Conservation (phyloP, 768 basidiomycete species). For the Leucocoprinus sp. region DNA sequence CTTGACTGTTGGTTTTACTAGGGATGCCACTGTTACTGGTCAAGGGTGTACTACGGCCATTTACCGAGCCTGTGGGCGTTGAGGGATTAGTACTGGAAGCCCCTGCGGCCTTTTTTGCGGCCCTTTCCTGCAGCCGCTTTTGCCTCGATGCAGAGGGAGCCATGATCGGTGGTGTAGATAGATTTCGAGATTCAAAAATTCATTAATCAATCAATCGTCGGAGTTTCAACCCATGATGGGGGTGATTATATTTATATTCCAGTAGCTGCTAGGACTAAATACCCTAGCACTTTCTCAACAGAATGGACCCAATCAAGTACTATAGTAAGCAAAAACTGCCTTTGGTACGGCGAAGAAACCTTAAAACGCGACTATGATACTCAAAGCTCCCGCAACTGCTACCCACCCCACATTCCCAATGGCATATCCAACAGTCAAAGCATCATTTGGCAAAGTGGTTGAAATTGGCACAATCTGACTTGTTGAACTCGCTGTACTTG, state of each 20-base stretch:
- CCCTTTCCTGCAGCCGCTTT: conserved; percentile 93
- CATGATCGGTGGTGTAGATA: conserved; percentile 32
- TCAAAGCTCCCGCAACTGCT: too few relatives aligned
- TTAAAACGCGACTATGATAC: too few relatives aligned
- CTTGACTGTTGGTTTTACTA: conserved; percentile 72
- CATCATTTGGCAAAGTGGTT: too few relatives aligned
- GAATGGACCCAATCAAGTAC: conserved; percentile 2
- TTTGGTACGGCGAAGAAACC: too few relatives aligned
- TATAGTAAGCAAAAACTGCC: background rate
- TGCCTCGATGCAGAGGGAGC: conserved; percentile 80
- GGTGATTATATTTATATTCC: too few relatives aligned
- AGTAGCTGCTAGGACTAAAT: too few relatives aligned
- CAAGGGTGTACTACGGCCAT: conserved; percentile 68
- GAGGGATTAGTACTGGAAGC: conserved; percentile 12
- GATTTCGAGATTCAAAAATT: conserved; percentile 5
- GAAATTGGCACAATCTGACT: too few relatives aligned
- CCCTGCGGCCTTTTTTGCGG: conserved; percentile 60
- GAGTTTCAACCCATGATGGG: conserved; percentile 8
- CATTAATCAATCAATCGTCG: conserved; percentile 8
- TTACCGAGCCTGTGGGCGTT: conserved; percentile 56
- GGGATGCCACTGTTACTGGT: conserved; percentile 75
- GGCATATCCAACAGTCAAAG: too few relatives aligned
- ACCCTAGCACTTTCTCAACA: too few relatives aligned
- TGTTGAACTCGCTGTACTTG: too few relatives aligned
- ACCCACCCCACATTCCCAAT: too few relatives aligned